Evolutionary conservation across 2,329 filamentous ascomycete species (phyloP).

Genomic region (Calonectria montana): DNA sequence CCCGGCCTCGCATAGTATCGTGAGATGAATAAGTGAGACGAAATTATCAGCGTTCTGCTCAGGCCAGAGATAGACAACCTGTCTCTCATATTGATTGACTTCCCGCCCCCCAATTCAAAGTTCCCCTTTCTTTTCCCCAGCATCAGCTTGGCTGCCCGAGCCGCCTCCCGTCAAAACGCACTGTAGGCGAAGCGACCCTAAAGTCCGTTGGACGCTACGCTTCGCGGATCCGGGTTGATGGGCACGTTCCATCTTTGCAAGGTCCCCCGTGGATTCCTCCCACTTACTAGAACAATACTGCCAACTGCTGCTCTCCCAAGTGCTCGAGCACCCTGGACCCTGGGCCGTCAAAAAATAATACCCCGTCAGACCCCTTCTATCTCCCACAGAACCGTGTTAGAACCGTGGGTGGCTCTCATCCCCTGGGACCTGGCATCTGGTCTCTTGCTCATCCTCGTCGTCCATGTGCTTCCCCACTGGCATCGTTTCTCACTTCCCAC

Average conservation of each 20-base stretch:
- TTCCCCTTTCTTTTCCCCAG: not conserved
- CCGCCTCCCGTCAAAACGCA: constrained; percentile 5
- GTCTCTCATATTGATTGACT: constrained; percentile 8
- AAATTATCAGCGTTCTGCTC: not conserved
- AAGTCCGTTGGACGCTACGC: not conserved
- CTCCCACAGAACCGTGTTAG: constrained; percentile 33
- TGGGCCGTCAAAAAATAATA: constrained; percentile 8
- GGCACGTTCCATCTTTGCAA: not conserved
- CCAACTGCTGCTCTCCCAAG: not conserved
- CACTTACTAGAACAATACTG: not conserved
- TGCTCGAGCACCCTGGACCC: constrained; percentile 1
- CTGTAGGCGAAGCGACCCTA: constrained; percentile 6
- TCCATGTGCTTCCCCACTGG: not conserved
- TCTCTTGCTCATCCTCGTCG: not conserved
- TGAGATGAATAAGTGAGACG: constrained; percentile 6
- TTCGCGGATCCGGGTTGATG: not conserved
- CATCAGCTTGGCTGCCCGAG: not conserved
- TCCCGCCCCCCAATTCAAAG: not conserved
- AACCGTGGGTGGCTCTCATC: not conserved
- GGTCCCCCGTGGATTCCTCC: not conserved
- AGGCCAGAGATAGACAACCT: not conserved
- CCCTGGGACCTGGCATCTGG: not conserved
- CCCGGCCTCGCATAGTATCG: not conserved
- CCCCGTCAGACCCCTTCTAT: constrained; percentile 37
- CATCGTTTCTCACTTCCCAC: not conserved